Evolutionary conservation across 257 asterid genomes (phyloP).

Genomic region (Solanum arcanum): DNA sequence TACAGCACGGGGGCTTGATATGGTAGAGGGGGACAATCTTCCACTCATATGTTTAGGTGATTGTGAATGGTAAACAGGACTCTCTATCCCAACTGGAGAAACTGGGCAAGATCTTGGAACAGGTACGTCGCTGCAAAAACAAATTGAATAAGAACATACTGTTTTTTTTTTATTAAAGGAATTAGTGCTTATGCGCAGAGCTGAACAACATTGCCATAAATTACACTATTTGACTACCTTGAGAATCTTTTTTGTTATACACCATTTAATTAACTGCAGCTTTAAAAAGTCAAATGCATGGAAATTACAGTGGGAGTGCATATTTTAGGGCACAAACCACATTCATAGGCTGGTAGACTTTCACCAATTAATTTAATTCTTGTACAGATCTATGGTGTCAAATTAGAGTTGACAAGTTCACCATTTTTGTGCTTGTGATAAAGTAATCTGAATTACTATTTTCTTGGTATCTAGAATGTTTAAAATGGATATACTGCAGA

Average conservation of each 20-base stretch:
- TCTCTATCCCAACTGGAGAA: not conserved
- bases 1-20: conserved; percentile 3
- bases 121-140: not conserved
- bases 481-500: not conserved
- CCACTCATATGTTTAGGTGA: conserved; percentile 16
- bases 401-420: not conserved
- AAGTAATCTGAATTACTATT: not conserved
- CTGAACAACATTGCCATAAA: not conserved
- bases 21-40: conserved; percentile 4
- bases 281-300: not conserved
- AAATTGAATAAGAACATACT: not conserved
- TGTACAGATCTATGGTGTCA: not conserved
- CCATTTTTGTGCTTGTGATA: not conserved
- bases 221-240: not conserved
- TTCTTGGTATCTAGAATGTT: not conserved
- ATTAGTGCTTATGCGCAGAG: not conserved
- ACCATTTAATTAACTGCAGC: not conserved
- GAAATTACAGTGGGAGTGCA: not conserved
- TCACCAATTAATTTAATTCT: not conserved
- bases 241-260: not conserved
- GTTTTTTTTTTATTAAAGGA: not conserved
- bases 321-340: not conserved
- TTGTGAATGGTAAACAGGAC: not conserved
- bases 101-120: not conserved
- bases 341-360: not conserved